Percentiles rank a stretch among this genome's conserved stretches.
Conservation (phyloP, 768 basidiomycete genomes). For the Pisolithus albus region DNA sequence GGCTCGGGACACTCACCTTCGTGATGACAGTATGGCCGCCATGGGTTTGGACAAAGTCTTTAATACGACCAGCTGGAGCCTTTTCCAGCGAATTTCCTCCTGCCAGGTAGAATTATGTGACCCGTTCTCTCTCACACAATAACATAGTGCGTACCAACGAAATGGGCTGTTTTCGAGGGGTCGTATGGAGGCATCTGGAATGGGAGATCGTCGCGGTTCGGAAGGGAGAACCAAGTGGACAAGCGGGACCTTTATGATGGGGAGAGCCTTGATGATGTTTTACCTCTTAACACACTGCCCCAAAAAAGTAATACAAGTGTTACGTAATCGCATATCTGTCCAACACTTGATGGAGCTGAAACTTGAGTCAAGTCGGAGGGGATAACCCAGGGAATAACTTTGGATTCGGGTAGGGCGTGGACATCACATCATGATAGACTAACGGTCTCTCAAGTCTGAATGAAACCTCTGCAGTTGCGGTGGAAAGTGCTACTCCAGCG, state of each 20-base stretch:
- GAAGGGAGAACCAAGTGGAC: constrained; percentile 12
- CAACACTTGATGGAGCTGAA: not conserved
- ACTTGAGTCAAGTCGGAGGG: constrained; percentile 4
- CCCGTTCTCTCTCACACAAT: constrained; percentile 3
- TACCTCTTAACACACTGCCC: constrained; percentile 15
- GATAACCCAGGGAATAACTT: not conserved
- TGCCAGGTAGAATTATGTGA: constrained; percentile 28
- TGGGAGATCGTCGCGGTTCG: not conserved
- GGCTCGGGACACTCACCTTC: constrained; percentile 51
- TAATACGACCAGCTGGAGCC: constrained; percentile 69
- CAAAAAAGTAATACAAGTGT: constrained; percentile 23
- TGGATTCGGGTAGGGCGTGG: not conserved
- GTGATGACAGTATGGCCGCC: constrained; percentile 99
- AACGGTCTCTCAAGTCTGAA: no score
- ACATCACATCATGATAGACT: no score
- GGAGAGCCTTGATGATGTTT: constrained; percentile 11
- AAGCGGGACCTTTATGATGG: constrained; percentile 3
- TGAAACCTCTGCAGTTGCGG: no score
- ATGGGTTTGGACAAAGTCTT: constrained; percentile 84
- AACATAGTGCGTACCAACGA: constrained; percentile 42
- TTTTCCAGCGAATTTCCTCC: constrained; percentile 90
- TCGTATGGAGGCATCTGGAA: constrained; percentile 36
- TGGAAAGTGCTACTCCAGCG: no score
- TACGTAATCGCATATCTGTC: constrained; percentile 18
- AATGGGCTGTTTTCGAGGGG: constrained; percentile 55